Conservation (phyloP, 345 rosid species). For the Psidium guajava region DNA sequence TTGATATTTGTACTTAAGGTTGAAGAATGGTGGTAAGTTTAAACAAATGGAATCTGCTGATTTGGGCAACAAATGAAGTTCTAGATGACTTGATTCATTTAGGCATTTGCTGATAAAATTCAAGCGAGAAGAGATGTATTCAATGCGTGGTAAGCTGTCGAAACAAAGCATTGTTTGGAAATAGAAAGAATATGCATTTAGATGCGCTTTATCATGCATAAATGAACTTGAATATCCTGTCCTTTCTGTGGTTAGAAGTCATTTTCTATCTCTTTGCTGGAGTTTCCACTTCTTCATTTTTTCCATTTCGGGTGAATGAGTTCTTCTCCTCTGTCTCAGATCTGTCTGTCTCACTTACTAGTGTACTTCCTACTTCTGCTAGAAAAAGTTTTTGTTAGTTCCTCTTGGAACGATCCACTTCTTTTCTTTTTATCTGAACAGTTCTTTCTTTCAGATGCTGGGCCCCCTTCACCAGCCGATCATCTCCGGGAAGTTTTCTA, state of each 20-base stretch:
- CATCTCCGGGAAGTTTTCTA: slow-evolving; percentile 79
- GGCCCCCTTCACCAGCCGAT: slow-evolving; percentile 77
- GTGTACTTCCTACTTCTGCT: neutral
- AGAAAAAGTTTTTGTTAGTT: neutral
- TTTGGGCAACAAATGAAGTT: neutral
- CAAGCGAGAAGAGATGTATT: neutral
- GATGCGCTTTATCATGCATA: neutral
- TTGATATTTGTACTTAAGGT: neutral
- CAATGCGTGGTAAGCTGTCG: neutral
- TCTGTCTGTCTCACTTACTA: neutral
- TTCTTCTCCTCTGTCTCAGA: neutral
- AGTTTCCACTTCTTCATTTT: neutral
- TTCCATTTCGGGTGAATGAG: neutral
- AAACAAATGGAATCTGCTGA: neutral
- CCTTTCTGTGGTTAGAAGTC: neutral
- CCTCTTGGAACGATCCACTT: neutral
- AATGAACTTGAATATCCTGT: neutral
- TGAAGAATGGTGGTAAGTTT: neutral
- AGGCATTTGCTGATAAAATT: neutral
- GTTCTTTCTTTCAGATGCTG: slow-evolving; percentile 50
- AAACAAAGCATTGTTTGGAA: neutral
- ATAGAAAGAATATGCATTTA: neutral
- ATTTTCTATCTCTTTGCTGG: neutral
- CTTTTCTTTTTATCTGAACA: neutral
- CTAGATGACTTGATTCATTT: neutral